Evolutionary conservation across 2,329 filamentous ascomycete species (phyloP), one percentile per base, ranked within the genome.

Genomic region (Phaeophleospora eucalypticola): DNA sequence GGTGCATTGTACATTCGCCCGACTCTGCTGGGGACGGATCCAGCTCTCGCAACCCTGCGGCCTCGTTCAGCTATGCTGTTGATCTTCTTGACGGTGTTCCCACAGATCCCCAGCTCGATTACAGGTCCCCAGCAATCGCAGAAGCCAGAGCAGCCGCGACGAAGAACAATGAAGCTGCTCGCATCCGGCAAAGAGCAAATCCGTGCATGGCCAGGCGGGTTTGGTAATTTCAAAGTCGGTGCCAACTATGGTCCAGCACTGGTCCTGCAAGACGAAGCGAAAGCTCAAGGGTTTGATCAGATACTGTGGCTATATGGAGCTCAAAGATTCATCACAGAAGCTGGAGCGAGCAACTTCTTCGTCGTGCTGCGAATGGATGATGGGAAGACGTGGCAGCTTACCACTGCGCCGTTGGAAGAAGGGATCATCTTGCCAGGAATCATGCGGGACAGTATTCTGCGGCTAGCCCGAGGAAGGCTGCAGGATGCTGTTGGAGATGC

Each of bases 301-400:
- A 84, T 95, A 47, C 78, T 95, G 15, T 95, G 89, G 89, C 77
- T 95, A 42, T 90, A 52, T 35, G 52, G 52, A 8, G n/a, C 42
- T 15, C 76, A 90, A 57, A 80, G 79, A 43, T 79, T 81, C 63
- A 89, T 91, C 57, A 95, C 89, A 2, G 89, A 95, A 72, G 89
- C 89, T 2, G 89, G 89, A 4, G 89, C 88, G n/a, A 87, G 82
- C 63, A 95, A 95, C 70, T 94, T 95, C 71, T 94, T 95, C 61
- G 74, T 93, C 3, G 72, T 95, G n/a, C 89, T 85, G 86, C 78
- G 74, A 64, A 78, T 76, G 38, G 77, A 74, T 62, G 79, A 83
- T 55, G 27, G 21, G 6, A 43, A 42, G 19, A 81, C 80, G 6
- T 64, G 77, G 21, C 77, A 90, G 73, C 74, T 95, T 21, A 75